Conservation (phyloP, 225 moss, liverwort and hornwort genomes). For the Antitrichia curtipendula region DNA sequence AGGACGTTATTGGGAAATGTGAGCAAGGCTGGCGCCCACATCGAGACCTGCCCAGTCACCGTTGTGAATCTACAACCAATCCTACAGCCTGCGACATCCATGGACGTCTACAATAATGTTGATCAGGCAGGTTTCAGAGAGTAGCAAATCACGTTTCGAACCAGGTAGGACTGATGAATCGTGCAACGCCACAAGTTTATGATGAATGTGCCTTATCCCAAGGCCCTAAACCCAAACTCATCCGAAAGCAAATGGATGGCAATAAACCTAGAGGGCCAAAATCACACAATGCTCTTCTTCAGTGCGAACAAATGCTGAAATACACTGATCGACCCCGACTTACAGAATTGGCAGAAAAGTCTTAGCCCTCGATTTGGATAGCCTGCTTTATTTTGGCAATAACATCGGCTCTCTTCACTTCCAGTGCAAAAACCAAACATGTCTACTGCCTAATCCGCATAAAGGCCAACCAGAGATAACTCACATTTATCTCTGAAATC, state of each 20-base stretch:
- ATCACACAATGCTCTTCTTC: not conserved
- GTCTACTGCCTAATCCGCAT: not conserved
- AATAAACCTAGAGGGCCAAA: not conserved
- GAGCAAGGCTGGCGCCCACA: conserved; percentile 54
- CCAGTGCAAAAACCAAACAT: not conserved
- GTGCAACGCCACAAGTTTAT: not conserved
- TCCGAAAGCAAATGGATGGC: not conserved
- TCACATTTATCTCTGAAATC: not conserved
- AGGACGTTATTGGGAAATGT: conserved; percentile 43
- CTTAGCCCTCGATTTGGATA: not conserved
- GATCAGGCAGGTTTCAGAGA: not conserved
- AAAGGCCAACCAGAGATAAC: not conserved
- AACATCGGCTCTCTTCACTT: not conserved
- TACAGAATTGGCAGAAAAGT: not conserved
- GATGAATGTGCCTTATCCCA: not conserved
- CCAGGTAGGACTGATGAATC: not conserved
- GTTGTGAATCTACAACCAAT: conserved; percentile 43
- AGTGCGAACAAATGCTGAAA: not conserved
- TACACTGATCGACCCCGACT: not conserved
- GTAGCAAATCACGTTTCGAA: not conserved
- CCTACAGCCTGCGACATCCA: not conserved
- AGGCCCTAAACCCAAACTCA: not conserved
- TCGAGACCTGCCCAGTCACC: conserved; percentile 39
- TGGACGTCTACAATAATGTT: not conserved
- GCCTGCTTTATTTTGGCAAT: not conserved